Percentiles rank a stretch among this genome's conserved stretches.
Evolutionary conservation across 176 grass and related monocot species (phyloP).

Genomic region (Chloris gayana): DNA sequence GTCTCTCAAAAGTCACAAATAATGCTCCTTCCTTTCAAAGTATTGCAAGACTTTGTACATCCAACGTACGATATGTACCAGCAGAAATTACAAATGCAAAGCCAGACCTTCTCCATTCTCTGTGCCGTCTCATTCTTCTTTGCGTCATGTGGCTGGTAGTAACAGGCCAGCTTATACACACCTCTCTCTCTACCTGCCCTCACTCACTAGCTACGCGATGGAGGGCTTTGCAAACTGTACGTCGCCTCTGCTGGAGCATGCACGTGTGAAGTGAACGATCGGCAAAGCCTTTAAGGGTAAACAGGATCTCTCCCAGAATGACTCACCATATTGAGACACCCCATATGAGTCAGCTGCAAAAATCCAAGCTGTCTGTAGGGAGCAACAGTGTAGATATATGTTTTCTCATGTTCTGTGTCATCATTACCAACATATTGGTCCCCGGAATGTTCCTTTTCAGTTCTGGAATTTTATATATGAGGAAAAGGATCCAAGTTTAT

Average conservation of each 20-base stretch:
- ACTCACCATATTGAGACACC: slow-evolving; percentile 54
- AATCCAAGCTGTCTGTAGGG: slow-evolving; percentile 48
- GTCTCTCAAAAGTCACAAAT: slow-evolving; percentile 42
- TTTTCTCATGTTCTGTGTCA: slow-evolving; percentile 33
- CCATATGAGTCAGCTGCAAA: slow-evolving; percentile 61
- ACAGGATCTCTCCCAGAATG: slow-evolving; percentile 49
- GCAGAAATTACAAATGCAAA: slow-evolving; percentile 41
- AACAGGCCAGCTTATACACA: background rate
- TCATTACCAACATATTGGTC: slow-evolving; percentile 50
- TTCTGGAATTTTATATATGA: background rate
- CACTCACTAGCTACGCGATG: background rate
- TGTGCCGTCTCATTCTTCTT: background rate
- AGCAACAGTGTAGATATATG: slow-evolving; percentile 46
- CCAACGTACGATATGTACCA: slow-evolving; percentile 27
- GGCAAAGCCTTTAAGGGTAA: slow-evolving; percentile 51
- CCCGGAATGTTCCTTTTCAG: slow-evolving; percentile 48
- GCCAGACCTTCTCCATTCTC: background rate
- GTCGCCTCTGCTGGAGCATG: slow-evolving; percentile 30
- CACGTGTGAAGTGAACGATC: slow-evolving; percentile 40
- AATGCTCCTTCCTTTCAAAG: slow-evolving; percentile 46
- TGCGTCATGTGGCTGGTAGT: slow-evolving; percentile 18
- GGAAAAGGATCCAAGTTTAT: background rate
- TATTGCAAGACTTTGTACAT: slow-evolving; percentile 52
- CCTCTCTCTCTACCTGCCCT: background rate
- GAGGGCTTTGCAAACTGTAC: slow-evolving; percentile 8